Conservation (phyloP, 2,329 filamentous ascomycete species). For the Fusarium sulawesiense region DNA sequence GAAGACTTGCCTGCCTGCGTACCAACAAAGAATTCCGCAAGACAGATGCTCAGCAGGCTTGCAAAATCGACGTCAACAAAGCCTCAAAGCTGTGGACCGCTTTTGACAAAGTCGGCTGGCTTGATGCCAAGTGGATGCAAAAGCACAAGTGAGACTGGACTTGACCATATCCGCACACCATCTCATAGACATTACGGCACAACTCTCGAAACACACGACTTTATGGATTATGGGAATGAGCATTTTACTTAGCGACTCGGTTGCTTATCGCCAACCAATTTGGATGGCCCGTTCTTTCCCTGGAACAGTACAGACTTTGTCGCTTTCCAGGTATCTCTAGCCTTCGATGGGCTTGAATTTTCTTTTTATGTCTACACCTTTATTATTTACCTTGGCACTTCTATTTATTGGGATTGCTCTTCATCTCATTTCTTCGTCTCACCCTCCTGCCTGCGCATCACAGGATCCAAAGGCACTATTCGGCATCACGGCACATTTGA, state of each 20-base stretch:
- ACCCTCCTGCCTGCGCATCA: slow-evolving; percentile 28
- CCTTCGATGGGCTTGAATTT: background rate
- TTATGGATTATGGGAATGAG: slow-evolving; percentile 27
- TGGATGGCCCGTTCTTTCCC: slow-evolving; percentile 21
- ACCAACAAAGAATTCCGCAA: slow-evolving; percentile 89
- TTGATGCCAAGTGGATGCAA: slow-evolving; percentile 65
- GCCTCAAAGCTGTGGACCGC: slow-evolving; percentile 92
- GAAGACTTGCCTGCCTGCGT: slow-evolving; percentile 73
- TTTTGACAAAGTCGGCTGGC: slow-evolving; percentile 88
- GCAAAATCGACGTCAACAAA: slow-evolving; percentile 98
- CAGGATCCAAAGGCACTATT: slow-evolving; percentile 38
- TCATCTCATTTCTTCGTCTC: slow-evolving; percentile 9
- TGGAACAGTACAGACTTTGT: background rate
- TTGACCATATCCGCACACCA: background rate
- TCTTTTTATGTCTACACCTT: slow-evolving; percentile 13
- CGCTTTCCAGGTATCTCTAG: background rate
- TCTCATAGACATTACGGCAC: background rate
- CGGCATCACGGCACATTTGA: slow-evolving; percentile 50
- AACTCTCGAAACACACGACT: slow-evolving; percentile 23
- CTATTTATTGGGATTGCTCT: slow-evolving; percentile 7
- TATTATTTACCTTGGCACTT: slow-evolving; percentile 23
- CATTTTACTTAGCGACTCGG: slow-evolving; percentile 33
- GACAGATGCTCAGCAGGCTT: slow-evolving; percentile 95
- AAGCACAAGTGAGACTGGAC: slow-evolving; percentile 46
- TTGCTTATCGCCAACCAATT: slow-evolving; percentile 27